A percentile compares a stretch with the other conserved stretches of the same genome.
phyloP scores from a whole-genome alignment of 2,329 filamentous ascomycete species.

The Ophiostoma triangulosporum region DNA sequence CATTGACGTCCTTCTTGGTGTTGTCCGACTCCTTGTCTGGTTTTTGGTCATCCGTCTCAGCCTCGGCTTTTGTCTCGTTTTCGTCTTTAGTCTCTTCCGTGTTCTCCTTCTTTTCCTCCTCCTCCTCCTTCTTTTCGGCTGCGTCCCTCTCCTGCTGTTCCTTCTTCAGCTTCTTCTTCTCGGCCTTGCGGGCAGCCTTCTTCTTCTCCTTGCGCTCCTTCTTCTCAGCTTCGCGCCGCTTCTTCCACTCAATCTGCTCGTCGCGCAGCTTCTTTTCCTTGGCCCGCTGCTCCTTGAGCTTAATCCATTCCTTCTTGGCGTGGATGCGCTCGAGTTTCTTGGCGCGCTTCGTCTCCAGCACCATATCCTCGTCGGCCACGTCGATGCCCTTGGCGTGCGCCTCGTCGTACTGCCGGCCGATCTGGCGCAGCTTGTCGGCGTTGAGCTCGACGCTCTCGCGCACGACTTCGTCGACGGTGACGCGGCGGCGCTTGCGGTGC shows the following conservation, averaged over 20 bases:
- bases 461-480: constrained; percentile 47
- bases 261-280: constrained; percentile 1
- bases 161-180: constrained; percentile 16
- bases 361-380: constrained; percentile 9
- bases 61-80: neutral
- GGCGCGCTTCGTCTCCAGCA: constrained; percentile 3
- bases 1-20: neutral
- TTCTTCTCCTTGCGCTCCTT: constrained; percentile 18
- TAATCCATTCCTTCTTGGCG: neutral
- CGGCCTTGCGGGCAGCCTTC: neutral
- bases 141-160: constrained; percentile 9
- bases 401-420: constrained; percentile 46
- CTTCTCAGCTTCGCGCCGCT: neutral
- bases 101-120: neutral
- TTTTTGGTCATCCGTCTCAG: neutral
- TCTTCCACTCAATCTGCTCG: neutral
- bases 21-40: neutral
- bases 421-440: constrained; percentile 50
- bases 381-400: constrained; percentile 31
- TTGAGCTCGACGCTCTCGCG: constrained; percentile 28
- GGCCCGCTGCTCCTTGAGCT: neutral
- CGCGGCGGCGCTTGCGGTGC: constrained; percentile 25
- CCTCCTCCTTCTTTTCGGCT: neutral
- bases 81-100: neutral
- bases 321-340: neutral